These are phyloP conservation scores for Conringia planisiliqua DNA, from an alignment of 345 rosid species.

Conservation along the genomic window DNA sequence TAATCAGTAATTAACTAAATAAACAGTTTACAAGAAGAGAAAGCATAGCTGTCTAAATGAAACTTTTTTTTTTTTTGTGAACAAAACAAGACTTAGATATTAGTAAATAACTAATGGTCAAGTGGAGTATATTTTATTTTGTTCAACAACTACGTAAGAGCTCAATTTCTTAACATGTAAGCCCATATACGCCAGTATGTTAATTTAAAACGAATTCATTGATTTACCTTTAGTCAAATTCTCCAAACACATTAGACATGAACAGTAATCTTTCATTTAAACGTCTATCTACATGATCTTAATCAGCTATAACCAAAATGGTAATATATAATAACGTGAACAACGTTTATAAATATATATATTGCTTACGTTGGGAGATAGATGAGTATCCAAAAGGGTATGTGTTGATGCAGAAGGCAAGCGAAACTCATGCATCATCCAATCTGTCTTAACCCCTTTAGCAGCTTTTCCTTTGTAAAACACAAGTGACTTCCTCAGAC, in stretches of 20 bases:
- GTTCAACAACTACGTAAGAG: neutral
- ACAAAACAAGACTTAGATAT: neutral
- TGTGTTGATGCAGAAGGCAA: conserved; percentile 52
- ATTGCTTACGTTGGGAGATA: conserved; percentile 62
- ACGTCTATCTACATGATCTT: neutral
- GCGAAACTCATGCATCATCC: conserved; percentile 96
- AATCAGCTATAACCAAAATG: neutral
- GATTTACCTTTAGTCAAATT: neutral
- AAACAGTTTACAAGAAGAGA: neutral
- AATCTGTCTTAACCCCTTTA: conserved; percentile 79
- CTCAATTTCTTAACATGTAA: neutral
- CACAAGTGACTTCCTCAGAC: conserved; percentile 81
- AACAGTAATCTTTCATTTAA: neutral
- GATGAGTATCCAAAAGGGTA: conserved; percentile 33
- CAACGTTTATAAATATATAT: neutral
- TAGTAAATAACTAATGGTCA: neutral
- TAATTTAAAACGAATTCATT: neutral
- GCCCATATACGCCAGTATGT: neutral
- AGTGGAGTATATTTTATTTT: neutral
- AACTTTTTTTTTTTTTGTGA: neutral
- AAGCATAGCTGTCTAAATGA: neutral
- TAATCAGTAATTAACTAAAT: neutral
- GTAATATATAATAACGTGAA: neutral
- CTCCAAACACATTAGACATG: neutral
- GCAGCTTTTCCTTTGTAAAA: conserved; percentile 85